Conservation (phyloP, 202 grass and related monocot species). For the Setaria italica region DNA sequence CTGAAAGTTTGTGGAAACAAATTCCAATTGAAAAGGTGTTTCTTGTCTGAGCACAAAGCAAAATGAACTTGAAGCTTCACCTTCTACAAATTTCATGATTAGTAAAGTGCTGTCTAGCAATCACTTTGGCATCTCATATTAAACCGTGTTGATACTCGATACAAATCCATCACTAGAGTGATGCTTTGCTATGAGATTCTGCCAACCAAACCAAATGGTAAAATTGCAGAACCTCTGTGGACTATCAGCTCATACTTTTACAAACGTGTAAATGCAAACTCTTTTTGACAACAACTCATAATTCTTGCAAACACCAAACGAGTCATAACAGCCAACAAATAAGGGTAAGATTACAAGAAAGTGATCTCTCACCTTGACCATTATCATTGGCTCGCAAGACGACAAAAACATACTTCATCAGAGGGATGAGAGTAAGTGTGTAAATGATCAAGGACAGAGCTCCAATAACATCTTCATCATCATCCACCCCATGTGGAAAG, state of each 20-base stretch:
- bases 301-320: conserved; percentile 11
- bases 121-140: conserved; percentile 37
- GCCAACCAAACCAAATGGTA: conserved; percentile 36
- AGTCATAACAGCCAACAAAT: neutral
- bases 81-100: conserved; percentile 48
- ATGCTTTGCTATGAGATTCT: conserved; percentile 14
- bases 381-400: conserved; percentile 86
- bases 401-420: conserved; percentile 92
- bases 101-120: conserved; percentile 29
- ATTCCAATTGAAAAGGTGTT: neutral
- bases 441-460: conserved; percentile 92
- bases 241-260: conserved; percentile 29
- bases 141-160: conserved; percentile 35
- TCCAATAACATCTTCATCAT: conserved; percentile 78
- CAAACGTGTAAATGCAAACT: neutral
- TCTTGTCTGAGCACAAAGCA: conserved; percentile 35
- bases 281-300: conserved; percentile 9
- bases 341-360: conserved; percentile 9
- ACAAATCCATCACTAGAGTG: conserved; percentile 33
- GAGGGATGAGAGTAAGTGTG: conserved; percentile 79
- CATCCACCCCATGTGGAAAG: conserved; percentile 71
- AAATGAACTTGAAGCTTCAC: conserved; percentile 25
- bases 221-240: conserved; percentile 39
- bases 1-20: conserved; percentile 32
- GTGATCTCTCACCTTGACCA: conserved; percentile 73